phyloP scores from a whole-genome alignment of 2,329 filamentous ascomycete species.

The Claviceps arundinis region DNA sequence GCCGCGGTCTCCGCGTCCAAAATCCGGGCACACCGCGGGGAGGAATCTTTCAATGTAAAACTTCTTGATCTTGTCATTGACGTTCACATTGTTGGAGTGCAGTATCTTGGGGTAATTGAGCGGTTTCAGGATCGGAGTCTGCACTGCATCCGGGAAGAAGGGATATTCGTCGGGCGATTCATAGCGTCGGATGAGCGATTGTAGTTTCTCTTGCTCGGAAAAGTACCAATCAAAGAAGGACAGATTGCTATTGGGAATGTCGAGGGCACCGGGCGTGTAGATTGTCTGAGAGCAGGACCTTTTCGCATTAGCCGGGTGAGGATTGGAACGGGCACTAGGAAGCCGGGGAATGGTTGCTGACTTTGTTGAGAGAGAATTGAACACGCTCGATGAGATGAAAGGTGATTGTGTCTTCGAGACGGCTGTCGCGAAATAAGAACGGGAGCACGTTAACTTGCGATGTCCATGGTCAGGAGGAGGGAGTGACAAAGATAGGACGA shows the following conservation, averaged over 20 bases:
- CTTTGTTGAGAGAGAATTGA: constrained; percentile 82
- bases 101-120: constrained; percentile 81
- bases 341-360: constrained; percentile 8
- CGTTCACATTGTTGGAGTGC: constrained; percentile 77
- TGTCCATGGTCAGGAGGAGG: background rate
- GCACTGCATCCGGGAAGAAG: constrained; percentile 77
- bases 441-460: background rate
- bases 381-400: constrained; percentile 94
- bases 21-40: constrained; percentile 67
- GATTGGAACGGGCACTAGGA: background rate
- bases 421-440: constrained; percentile 38
- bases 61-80: constrained; percentile 75
- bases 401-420: constrained; percentile 93
- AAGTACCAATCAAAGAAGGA: constrained; percentile 94
- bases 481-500: background rate
- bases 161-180: constrained; percentile 94
- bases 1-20: constrained; percentile 64
- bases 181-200: constrained; percentile 88
- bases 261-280: constrained; percentile 68
- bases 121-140: constrained; percentile 72
- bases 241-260: constrained; percentile 57
- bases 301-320: background rate
- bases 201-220: constrained; percentile 74
- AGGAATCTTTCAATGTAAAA: constrained; percentile 77
- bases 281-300: constrained; percentile 42